Evolutionary conservation across 306 rosid species (phyloP), one percentile per base, ranked within the genome.

Genomic region (Malus sieversii): DNA sequence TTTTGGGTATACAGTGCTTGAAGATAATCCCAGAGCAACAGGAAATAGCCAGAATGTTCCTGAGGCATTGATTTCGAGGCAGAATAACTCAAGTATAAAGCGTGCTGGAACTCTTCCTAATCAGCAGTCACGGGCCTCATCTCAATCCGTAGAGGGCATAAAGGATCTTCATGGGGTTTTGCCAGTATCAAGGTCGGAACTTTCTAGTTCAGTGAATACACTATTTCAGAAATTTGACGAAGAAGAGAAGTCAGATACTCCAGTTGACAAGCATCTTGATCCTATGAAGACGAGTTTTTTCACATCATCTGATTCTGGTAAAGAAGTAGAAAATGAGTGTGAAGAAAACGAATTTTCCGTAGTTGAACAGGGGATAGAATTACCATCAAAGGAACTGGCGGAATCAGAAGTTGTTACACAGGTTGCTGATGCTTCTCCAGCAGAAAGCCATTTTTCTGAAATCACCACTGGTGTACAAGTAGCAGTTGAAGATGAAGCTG

Each of bases 131-230:
- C 66, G 22, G 32, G 70, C 72, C 27, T 29, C 75, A 42, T 51
- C 89, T 68, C 87, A 6, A 60, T 67, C 82, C 18, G 82, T 78
- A 18, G 89, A 87, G 68, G 86, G 77, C 72, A 71, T 86, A 77
- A 92, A 85, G 78, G 98, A 90, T 86, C 96, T 92, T 83, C 98
- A 84, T 48, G 93, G 87, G 80, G 87, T 92, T 57, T 77, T 87
- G 75, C 89, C 89, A 19, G 59, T 63, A 62, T 77, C 90, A 46
- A 78, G 71, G 75, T 82, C 82, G 3, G 88, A 79, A 77, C 84
- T 83, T 58, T 85, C 88, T 46, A 86, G 81, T 80, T 87, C 96
- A 10, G 84, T 88, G 14, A 85, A 78, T 79, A 63, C 83, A 61
- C 83, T 87, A 8, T 76, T 65, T 80, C 67, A 75, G 75, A 86